These are phyloP conservation scores for Nemania sp. DNA, from an alignment of 2,329 filamentous ascomycete genomes.

Conservation along the genomic window DNA sequence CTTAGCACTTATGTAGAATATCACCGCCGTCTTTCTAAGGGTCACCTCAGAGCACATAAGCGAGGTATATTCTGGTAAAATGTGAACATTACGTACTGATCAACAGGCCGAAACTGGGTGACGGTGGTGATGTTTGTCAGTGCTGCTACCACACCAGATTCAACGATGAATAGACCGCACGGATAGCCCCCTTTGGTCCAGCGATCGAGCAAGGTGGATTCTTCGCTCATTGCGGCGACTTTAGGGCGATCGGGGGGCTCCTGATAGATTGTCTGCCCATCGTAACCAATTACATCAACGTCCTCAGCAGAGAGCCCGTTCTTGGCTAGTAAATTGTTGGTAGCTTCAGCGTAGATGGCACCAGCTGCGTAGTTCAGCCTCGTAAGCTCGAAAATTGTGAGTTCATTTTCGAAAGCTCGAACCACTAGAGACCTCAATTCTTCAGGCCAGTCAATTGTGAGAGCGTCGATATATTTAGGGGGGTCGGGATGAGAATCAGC, in stretches of 20 bases:
- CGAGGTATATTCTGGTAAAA: no score
- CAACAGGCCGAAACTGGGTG: not conserved
- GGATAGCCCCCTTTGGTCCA: not conserved
- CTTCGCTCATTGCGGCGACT: not conserved
- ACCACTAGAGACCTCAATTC: not conserved
- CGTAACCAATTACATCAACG: not conserved
- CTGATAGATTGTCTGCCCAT: not conserved
- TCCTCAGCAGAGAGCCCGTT: not conserved
- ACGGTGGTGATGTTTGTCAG: not conserved
- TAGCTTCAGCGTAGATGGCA: not conserved
- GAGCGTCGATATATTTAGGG: not conserved
- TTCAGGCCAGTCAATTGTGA: not conserved
- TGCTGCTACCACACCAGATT: not conserved
- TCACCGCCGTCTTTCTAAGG: no score
- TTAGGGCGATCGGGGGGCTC: not conserved
- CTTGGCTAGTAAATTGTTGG: not conserved
- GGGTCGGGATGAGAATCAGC: not conserved
- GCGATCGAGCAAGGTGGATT: not conserved
- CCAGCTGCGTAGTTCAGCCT: not conserved
- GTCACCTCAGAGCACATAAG: no score
- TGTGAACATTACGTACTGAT: not conserved
- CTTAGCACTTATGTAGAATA: no score
- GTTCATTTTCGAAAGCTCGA: not conserved
- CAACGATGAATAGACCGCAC: not conserved
- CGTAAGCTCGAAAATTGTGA: not conserved